Percentiles rank a stretch among this genome's conserved stretches.
These are phyloP conservation scores for Trichoderma hamatum DNA, from an alignment of 2,329 filamentous ascomycete genomes.

Conservation along the genomic window DNA sequence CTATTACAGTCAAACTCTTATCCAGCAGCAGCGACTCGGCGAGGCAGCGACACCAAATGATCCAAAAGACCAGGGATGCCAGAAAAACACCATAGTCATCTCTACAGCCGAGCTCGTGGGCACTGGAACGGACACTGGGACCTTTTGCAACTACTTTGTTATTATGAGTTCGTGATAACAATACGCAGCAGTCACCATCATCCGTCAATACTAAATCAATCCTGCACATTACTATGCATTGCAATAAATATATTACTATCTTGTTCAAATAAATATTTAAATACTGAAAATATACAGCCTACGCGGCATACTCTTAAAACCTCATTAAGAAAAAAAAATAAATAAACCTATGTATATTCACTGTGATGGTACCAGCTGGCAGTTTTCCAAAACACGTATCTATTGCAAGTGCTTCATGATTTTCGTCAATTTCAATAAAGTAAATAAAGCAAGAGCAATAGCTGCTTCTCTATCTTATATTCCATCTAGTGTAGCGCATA, in stretches of 20 bases:
- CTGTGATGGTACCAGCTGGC: not conserved
- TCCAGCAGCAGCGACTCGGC: too few relatives aligned
- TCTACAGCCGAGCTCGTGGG: too few relatives aligned
- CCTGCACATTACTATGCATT: not conserved
- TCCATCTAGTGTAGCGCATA: not conserved
- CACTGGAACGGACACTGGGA: too few relatives aligned
- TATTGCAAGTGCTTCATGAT: not conserved
- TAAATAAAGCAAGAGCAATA: not conserved
- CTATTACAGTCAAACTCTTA: too few relatives aligned
- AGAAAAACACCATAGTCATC: too few relatives aligned
- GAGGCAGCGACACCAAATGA: too few relatives aligned
- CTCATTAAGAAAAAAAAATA: too few relatives aligned
- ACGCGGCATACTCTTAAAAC: not conserved
- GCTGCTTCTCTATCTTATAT: not conserved
- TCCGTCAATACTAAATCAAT: too few relatives aligned
- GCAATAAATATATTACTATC: not conserved
- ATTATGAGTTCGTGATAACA: too few relatives aligned
- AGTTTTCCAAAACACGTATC: not conserved
- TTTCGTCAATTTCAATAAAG: not conserved
- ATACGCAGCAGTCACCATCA: too few relatives aligned
- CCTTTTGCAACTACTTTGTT: too few relatives aligned
- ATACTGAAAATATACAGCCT: not conserved
- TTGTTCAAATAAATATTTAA: not conserved
- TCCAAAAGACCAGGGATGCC: too few relatives aligned
- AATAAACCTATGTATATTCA: not conserved